Evolutionary conservation across 306 rosid genomes (phyloP).

Genomic region (Malus domestica): DNA sequence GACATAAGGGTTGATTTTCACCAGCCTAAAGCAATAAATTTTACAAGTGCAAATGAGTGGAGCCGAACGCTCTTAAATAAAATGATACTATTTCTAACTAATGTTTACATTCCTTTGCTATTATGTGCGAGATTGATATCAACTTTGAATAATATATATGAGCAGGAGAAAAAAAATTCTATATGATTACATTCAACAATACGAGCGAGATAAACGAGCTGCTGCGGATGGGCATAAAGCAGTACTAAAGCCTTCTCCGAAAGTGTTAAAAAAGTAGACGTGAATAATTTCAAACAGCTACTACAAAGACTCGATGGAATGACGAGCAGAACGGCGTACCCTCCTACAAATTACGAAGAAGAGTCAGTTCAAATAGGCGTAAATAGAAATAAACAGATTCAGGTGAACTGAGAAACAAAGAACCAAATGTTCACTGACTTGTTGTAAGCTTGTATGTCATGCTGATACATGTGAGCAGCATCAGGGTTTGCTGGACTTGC

Average conservation of each 20-base stretch:
- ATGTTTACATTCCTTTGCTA: not conserved
- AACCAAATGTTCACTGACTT: slow-evolving; percentile 10
- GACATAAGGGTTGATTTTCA: too few relatives aligned
- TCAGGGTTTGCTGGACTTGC: slow-evolving; percentile 27
- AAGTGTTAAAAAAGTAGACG: not conserved
- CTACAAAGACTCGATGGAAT: slow-evolving; percentile 22
- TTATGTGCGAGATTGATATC: not conserved
- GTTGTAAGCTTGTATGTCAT: slow-evolving; percentile 25
- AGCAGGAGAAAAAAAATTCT: not conserved
- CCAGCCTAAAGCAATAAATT: too few relatives aligned
- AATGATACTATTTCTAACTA: not conserved
- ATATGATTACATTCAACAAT: slow-evolving; percentile 1
- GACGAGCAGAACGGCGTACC: slow-evolving; percentile 24
- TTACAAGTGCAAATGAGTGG: too few relatives aligned
- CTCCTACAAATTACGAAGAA: slow-evolving; percentile 18
- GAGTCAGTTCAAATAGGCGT: not conserved
- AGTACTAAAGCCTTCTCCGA: not conserved
- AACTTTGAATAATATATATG: not conserved
- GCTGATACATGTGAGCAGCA: slow-evolving; percentile 28
- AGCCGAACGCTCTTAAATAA: too few relatives aligned
- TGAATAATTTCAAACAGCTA: not conserved
- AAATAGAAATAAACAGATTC: not conserved
- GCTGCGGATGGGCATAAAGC: not conserved
- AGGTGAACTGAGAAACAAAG: not conserved
- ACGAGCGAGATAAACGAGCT: not conserved